Base-by-base conservation (phyloP, 805 yeast species). In the Kluyveromyces dobzhanskii region DNA sequence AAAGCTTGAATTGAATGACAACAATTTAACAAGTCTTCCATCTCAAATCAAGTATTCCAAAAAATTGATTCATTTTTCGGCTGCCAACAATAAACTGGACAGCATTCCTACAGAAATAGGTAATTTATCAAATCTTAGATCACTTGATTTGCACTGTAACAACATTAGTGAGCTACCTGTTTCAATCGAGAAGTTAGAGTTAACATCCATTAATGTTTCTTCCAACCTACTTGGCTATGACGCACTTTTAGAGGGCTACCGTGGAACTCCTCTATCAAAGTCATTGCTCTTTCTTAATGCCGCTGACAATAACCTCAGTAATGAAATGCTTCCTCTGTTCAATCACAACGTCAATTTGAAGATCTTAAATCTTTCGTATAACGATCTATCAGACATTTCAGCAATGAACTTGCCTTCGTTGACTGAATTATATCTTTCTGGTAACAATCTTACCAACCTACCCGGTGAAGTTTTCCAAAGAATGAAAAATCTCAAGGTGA, bases 391-490 rank as follows among this genome's bases (percentile, higher is more conserved):
- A 26, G 97, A 90, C 49, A 75, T 90, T 19, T 94, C 96, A 0
- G 60, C 67, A 14, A 85, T 94, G n/a, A 69, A 79, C 32, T 63
- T 85, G 44, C 62, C 68, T 1, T 64, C 66, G 24, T 62, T 92
- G 44, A 70, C 70, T 4, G 85, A 76, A 45, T 65, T 92, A 7
- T 85, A 75, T 53, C 56, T 90, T 23, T 81, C 95, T 0, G 98
- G 98, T 34, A 92, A 90, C 51, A 74, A 78, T 36, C 61, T 92
- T 26, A 70, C 83, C 0, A 73, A 84, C 6, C 64, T 92, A 32
- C 94, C 97, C 0, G 80, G 86, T 17, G 98, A 92, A 49, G 94
- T 85, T 46, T 75, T 92, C 26, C 39, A 50, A 9, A 87, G 76
- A 42, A 66, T 88, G 50, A 64, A 67, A 8, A 64, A 71, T 6